phyloP scores from a whole-genome alignment of 208 protist genomes.

The Strigomonas galati region DNA sequence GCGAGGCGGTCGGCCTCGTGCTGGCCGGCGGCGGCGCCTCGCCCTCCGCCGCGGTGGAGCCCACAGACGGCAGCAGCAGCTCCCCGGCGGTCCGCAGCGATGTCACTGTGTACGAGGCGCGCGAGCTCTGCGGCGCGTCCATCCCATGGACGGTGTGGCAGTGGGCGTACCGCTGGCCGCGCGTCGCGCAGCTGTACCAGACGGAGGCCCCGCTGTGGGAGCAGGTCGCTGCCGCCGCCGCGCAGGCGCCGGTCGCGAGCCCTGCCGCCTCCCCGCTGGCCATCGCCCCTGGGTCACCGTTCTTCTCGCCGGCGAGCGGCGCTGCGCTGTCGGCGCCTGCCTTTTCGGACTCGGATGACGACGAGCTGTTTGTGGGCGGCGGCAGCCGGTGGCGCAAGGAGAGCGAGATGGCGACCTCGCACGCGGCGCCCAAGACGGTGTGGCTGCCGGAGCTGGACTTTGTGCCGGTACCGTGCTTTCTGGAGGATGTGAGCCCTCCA shows the following conservation, averaged over 20 bases:
- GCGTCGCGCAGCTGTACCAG: constrained; percentile 24
- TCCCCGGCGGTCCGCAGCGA: constrained; percentile 23
- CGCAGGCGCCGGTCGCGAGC: background rate
- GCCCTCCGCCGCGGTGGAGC: constrained; percentile 13
- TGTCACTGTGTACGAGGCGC: constrained; percentile 36
- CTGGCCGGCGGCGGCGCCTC: constrained; percentile 14
- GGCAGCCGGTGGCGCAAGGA: constrained; percentile 19
- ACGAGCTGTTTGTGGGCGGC: constrained; percentile 23
- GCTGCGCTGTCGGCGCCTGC: background rate
- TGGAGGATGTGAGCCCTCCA: constrained; percentile 1
- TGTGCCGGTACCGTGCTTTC: constrained; percentile 17
- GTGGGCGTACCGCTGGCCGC: constrained; percentile 74
- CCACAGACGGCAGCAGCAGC: constrained; percentile 11
- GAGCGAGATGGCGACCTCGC: constrained; percentile 4
- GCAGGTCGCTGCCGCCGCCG: background rate
- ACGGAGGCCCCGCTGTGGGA: constrained; percentile 12
- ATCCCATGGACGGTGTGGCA: constrained; percentile 88
- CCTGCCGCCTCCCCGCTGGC: background rate
- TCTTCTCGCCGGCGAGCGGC: background rate
- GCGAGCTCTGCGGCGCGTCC: constrained; percentile 39
- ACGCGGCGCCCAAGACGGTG: constrained; percentile 21
- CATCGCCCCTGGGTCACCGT: background rate
- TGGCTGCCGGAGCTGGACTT: constrained; percentile 29
- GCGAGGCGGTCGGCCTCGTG: constrained; percentile 41
- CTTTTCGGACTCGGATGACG: constrained; percentile 17